Percentiles rank a stretch among this genome's conserved stretches.
Conservation (phyloP, 176 grass and related monocot species). For the Zoysia japonica region DNA sequence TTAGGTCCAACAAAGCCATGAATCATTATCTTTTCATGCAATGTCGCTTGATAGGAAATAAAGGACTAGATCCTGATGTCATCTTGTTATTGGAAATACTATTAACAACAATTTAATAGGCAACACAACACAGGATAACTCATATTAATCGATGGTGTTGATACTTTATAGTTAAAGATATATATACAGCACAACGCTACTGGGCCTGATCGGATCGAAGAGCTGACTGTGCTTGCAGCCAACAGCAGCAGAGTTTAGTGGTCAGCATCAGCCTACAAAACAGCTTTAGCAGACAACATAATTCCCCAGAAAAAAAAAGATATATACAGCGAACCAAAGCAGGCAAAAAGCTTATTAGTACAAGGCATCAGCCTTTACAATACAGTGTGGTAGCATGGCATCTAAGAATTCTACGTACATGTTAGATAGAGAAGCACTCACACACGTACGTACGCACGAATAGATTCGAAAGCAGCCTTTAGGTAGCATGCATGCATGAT, state of each 20-base stretch:
- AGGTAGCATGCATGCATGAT: conserved; percentile 13
- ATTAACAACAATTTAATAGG: background rate
- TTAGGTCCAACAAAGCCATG: background rate
- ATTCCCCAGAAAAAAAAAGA: background rate
- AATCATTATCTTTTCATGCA: background rate
- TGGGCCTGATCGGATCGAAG: too few species aligned
- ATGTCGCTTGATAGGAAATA: background rate
- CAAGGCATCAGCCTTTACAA: background rate
- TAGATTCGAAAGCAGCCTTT: conserved; percentile 42
- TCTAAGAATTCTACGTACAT: conserved; percentile 16
- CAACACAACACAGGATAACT: background rate
- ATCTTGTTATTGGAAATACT: background rate
- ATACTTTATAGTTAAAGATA: background rate
- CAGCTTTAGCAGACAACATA: background rate
- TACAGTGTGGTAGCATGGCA: background rate
- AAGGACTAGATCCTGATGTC: background rate
- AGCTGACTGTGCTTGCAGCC: background rate
- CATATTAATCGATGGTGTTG: background rate
- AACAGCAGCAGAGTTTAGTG: background rate
- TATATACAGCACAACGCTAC: too few species aligned
- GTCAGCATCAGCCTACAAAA: background rate
- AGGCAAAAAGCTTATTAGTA: background rate
- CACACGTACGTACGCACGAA: conserved; percentile 17
- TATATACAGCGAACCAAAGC: background rate
- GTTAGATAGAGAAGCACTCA: conserved; percentile 26